Conservation (phyloP, 441 rosid genomes). For the Omphalea diandra region DNA sequence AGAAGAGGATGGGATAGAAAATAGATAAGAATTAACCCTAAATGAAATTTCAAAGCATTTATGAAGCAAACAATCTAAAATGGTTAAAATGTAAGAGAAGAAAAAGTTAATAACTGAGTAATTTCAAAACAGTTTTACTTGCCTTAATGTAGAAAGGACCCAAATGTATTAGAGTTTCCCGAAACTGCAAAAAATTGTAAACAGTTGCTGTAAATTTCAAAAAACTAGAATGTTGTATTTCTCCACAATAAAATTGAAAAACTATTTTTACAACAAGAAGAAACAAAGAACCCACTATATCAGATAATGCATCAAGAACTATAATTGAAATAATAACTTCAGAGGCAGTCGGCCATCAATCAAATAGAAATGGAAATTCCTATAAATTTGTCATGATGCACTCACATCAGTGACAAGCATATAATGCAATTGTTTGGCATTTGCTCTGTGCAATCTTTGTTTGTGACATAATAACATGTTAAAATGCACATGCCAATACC, state of each 20-base stretch:
- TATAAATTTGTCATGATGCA: background rate
- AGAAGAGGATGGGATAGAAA: background rate
- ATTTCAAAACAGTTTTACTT: constrained; percentile 29
- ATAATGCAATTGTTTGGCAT: background rate
- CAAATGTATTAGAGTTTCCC: constrained; percentile 78
- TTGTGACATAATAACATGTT: background rate
- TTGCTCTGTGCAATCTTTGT: background rate
- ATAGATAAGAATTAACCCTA: background rate
- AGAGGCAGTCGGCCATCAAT: background rate
- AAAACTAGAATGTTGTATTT: background rate
- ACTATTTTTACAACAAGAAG: background rate
- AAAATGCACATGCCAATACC: background rate
- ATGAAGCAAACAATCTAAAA: background rate
- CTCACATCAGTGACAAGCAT: background rate
- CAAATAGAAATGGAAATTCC: background rate
- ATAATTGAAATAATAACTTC: background rate
- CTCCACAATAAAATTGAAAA: constrained; percentile 2
- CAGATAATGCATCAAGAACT: background rate
- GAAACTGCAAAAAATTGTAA: constrained; percentile 59
- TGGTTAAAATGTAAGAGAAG: background rate
- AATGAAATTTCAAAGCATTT: background rate
- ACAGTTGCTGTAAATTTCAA: constrained; percentile 11
- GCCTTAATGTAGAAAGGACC: constrained; percentile 97
- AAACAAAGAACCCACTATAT: background rate
- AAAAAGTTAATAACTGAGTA: background rate